Percentiles rank a stretch among this genome's conserved stretches.
Evolutionary conservation across 202 grass and related monocot species (phyloP).

Genomic region (Dendrocalamus latiflorus): DNA sequence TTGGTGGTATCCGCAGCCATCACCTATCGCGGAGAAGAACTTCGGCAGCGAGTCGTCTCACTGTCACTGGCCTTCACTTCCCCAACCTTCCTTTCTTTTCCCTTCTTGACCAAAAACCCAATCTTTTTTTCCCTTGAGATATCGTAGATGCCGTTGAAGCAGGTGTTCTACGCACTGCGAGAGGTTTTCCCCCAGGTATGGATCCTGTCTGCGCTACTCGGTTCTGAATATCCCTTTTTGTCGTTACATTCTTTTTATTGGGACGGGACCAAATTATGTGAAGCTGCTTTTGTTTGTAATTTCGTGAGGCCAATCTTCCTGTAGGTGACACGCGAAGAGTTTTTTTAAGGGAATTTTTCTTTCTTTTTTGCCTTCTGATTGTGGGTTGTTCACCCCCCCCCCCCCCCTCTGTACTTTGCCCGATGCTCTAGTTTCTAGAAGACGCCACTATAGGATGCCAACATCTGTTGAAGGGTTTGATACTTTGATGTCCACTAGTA

Average conservation of each 20-base stretch:
- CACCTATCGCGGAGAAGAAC: too few species aligned
- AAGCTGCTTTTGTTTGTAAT: background rate
- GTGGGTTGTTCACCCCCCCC: background rate
- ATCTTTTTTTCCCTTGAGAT: background rate
- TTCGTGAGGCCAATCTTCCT: background rate
- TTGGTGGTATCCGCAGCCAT: too few species aligned
- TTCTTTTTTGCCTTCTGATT: background rate
- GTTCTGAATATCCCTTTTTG: background rate
- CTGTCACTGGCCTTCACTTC: background rate
- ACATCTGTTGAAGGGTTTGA: background rate
- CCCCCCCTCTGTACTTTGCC: background rate
- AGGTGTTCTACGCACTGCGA: conserved; percentile 56
- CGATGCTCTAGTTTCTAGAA: background rate
- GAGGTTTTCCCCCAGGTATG: conserved; percentile 68
- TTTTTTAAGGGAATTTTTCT: background rate
- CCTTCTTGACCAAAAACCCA: background rate
- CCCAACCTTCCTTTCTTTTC: background rate
- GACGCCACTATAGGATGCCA: background rate
- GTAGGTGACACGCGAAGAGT: background rate
- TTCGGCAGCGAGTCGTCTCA: background rate
- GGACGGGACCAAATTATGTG: background rate
- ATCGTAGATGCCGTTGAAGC: conserved; percentile 47
- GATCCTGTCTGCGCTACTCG: background rate
- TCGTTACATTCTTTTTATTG: background rate
- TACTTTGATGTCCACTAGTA: background rate